Percentiles rank a stretch among this genome's conserved stretches.
phyloP scores from a whole-genome alignment of 371 early-diverging fungal species.

The Vittaforma corneae region DNA sequence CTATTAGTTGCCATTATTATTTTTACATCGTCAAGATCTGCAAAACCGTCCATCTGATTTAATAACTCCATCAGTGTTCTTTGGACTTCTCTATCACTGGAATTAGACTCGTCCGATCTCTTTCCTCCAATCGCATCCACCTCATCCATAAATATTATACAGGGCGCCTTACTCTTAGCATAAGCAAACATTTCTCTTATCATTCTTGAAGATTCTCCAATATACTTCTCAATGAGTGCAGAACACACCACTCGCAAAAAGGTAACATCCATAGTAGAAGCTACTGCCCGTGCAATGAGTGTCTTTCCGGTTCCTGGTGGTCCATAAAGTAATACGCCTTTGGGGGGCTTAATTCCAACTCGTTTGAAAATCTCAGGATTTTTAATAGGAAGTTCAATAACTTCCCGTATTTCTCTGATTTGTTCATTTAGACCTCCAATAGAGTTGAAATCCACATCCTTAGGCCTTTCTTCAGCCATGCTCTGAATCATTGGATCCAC shows the following conservation, averaged over 20 bases:
- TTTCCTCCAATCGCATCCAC: slow-evolving; percentile 99
- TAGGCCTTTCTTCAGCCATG: slow-evolving; percentile 82
- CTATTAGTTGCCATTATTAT: slow-evolving; percentile 99
- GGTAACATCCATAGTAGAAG: slow-evolving; percentile 82
- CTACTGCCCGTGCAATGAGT: slow-evolving; percentile 83
- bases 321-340: slow-evolving; percentile 93
- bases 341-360: slow-evolving; percentile 91
- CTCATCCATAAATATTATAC: slow-evolving; percentile 99
- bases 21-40: slow-evolving; percentile 89
- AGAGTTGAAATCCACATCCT: slow-evolving; percentile 80
- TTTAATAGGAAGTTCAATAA: slow-evolving; percentile 90
- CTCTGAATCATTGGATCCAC: slow-evolving; percentile 96
- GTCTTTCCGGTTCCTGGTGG: slow-evolving; percentile 84
- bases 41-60: slow-evolving; percentile 99
- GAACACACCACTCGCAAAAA: slow-evolving; percentile 88
- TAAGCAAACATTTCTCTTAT: slow-evolving; percentile 97
- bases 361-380: slow-evolving; percentile 94
- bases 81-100: slow-evolving; percentile 97
- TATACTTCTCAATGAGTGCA: slow-evolving; percentile 97
- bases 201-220: slow-evolving; percentile 88
- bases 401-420: slow-evolving; percentile 90
- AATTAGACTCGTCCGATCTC: slow-evolving; percentile 91
- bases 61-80: slow-evolving; percentile 96
- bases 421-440: slow-evolving; percentile 92
- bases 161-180: slow-evolving; percentile 95